phyloP scores from a whole-genome alignment of 805 yeast genomes.

The Wickerhamomyces chaumierensis region DNA sequence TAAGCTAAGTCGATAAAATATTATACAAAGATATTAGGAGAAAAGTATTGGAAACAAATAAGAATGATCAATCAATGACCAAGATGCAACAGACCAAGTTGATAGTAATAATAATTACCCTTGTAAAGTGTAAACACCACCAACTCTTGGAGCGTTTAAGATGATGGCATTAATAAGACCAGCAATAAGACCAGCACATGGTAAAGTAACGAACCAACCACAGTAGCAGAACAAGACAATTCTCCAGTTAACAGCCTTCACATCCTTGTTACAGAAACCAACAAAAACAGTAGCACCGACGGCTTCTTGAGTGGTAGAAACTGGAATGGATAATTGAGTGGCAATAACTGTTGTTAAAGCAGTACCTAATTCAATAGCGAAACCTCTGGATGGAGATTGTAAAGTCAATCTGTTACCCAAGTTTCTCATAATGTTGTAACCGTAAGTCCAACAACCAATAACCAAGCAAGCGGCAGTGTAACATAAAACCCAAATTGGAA shows the following conservation, averaged over 20 bases:
- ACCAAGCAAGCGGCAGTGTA: conserved; percentile 59
- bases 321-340: conserved; percentile 58
- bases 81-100: too few relatives aligned
- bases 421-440: conserved; percentile 58
- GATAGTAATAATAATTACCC: not conserved
- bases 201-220: conserved; percentile 68
- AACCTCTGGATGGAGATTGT: conserved; percentile 73
- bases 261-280: conserved; percentile 59
- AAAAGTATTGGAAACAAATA: too few relatives aligned
- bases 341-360: conserved; percentile 70
- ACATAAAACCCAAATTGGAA: conserved; percentile 63
- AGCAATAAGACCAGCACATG: conserved; percentile 62
- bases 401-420: conserved; percentile 66
- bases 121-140: conserved; percentile 20
- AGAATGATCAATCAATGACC: too few relatives aligned
- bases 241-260: conserved; percentile 63
- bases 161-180: conserved; percentile 56
- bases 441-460: conserved; percentile 60
- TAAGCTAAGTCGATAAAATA: too few relatives aligned
- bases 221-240: conserved; percentile 60
- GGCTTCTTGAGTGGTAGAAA: conserved; percentile 71
- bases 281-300: conserved; percentile 71
- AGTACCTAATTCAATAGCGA: conserved; percentile 67
- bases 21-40: too few relatives aligned
- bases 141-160: conserved; percentile 48